Conservation (phyloP, 352 stramenopile species). For the Phytophthora fragariaefolia region DNA sequence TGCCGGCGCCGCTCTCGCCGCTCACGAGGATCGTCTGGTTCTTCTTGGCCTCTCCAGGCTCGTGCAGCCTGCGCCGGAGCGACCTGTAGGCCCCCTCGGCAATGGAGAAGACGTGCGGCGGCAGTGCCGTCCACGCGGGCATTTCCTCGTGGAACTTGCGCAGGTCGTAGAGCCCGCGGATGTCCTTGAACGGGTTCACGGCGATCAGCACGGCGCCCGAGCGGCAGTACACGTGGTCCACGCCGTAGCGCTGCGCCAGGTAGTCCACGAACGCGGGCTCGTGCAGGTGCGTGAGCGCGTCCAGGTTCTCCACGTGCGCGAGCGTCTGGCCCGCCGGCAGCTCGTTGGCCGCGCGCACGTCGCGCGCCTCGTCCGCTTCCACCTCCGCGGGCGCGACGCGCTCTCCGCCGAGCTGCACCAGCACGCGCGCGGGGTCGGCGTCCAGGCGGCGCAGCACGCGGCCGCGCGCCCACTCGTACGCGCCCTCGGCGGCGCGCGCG, state of each 20-base stretch:
- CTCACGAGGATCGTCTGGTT: constrained; percentile 96
- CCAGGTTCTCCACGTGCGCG: constrained; percentile 71
- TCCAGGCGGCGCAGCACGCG: constrained; percentile 48
- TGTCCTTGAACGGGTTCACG: constrained; percentile 83
- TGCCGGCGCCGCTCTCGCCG: constrained; percentile 94
- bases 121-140: constrained; percentile 38
- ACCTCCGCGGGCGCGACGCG: constrained; percentile 48
- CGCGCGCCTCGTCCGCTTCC: constrained; percentile 47
- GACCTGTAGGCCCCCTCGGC: constrained; percentile 76
- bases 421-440: constrained; percentile 29
- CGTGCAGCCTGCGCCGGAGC: constrained; percentile 47
- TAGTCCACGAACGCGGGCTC: constrained; percentile 85
- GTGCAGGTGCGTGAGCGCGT: constrained; percentile 78
- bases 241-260: constrained; percentile 70
- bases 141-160: constrained; percentile 44
- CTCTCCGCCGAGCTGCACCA: constrained; percentile 56
- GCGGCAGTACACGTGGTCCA: constrained; percentile 81
- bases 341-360: constrained; percentile 67
- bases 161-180: constrained; percentile 73
- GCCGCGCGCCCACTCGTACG: constrained; percentile 60
- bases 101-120: constrained; percentile 85
- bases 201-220: constrained; percentile 78
- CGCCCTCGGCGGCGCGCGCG: constrained; percentile 26
- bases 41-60: constrained; percentile 63
- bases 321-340: constrained; percentile 42